These are phyloP conservation scores for Tetrahymena borealis DNA, from an alignment of 73 alveolate genomes.

Conservation along the genomic window DNA sequence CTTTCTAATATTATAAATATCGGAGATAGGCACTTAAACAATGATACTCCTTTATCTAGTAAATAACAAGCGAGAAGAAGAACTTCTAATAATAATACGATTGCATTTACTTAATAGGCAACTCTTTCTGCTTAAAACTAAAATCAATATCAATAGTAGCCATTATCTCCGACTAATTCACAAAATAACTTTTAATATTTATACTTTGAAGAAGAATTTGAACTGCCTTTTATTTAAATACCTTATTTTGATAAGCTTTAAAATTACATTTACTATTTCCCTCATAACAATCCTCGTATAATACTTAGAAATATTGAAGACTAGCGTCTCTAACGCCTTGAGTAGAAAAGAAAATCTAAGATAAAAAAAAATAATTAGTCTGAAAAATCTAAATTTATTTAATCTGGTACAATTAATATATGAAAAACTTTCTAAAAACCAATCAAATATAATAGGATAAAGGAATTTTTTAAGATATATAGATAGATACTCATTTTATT, in stretches of 20 bases:
- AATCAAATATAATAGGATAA: no score
- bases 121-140: no score
- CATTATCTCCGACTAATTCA: neutral
- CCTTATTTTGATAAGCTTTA: neutral
- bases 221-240: neutral
- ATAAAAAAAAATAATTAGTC: neutral
- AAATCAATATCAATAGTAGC: neutral
- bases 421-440: neutral
- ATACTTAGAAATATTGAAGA: neutral
- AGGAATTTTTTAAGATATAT: no score
- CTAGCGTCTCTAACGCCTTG: neutral
- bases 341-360: neutral
- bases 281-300: neutral
- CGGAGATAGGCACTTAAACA: neutral
- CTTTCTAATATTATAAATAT: neutral
- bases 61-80: neutral
- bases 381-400: neutral
- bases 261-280: neutral
- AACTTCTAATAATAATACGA: neutral
- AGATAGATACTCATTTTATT: no score
- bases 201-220: neutral
- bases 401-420: neutral
- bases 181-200: neutral
- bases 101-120: neutral
- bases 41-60: neutral